These are phyloP conservation scores for Diplosphaera chodatii DNA, from an alignment of 139 green algal species.

Conservation along the genomic window DNA sequence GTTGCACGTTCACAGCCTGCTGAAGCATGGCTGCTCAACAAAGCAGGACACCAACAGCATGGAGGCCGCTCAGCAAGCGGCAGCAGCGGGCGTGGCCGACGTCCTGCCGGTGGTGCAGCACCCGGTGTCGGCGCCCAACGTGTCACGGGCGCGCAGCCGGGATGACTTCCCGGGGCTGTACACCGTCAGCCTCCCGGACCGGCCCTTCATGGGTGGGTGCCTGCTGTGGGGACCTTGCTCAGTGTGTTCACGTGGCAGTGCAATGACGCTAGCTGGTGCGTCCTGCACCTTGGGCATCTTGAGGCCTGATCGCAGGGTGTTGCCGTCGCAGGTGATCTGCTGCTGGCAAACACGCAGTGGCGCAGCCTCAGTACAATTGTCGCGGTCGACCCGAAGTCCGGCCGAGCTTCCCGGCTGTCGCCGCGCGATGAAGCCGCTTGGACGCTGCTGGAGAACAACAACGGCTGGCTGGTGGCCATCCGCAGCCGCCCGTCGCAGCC, in stretches of 20 bases:
- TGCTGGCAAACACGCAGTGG: slow-evolving; percentile 74
- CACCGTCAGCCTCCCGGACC: slow-evolving; percentile 20
- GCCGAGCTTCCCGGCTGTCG: slow-evolving; percentile 21
- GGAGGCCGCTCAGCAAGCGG: background rate
- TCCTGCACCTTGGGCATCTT: too few species aligned
- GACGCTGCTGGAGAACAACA: slow-evolving; percentile 23
- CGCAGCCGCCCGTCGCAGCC: slow-evolving; percentile 24
- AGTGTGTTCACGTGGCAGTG: too few species aligned
- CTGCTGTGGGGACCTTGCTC: too few species aligned
- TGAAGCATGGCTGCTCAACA: too few species aligned
- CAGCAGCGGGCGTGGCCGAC: background rate
- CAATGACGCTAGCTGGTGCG: too few species aligned
- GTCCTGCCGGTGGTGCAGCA: slow-evolving; percentile 7
- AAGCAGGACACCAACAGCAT: background rate
- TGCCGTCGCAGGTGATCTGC: slow-evolving; percentile 10
- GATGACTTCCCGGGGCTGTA: slow-evolving; percentile 50
- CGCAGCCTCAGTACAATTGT: slow-evolving; percentile 47
- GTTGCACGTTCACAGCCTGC: too few species aligned
- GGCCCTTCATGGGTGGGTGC: slow-evolving; percentile 20
- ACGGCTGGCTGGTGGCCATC: slow-evolving; percentile 20
- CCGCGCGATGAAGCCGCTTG: slow-evolving; percentile 29
- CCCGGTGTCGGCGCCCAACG: too few species aligned
- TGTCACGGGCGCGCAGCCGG: too few species aligned
- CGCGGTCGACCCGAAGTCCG: slow-evolving; percentile 41
- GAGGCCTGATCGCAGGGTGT: too few species aligned